phyloP scores from a whole-genome alignment of 2,329 filamentous ascomycete species.

The Talaromyces rugulosus region DNA sequence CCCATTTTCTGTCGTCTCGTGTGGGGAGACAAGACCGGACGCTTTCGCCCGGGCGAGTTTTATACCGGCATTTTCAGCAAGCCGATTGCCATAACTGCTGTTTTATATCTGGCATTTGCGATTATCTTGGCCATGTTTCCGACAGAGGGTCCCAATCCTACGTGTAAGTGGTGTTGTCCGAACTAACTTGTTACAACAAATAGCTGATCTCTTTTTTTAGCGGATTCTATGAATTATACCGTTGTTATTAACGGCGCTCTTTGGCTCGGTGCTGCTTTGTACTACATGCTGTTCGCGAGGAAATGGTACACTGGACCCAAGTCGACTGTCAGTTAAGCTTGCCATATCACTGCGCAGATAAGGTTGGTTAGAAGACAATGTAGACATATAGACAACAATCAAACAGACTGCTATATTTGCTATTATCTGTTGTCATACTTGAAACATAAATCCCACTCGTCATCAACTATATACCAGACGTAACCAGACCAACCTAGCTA shows the following conservation, averaged over 20 bases:
- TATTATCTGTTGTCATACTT: too few species aligned
- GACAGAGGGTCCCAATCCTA: conserved; percentile 50
- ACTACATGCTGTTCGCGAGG: conserved; percentile 54
- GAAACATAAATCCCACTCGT: too few species aligned
- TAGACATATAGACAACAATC: neutral
- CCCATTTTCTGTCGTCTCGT: conserved; percentile 57
- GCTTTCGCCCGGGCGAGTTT: conserved; percentile 57
- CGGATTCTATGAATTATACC: conserved; percentile 58
- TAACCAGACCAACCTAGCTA: neutral
- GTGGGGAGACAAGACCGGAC: conserved; percentile 50
- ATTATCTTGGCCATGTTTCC: conserved; percentile 59
- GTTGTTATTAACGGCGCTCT: conserved; percentile 58
- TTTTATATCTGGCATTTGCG: conserved; percentile 38
- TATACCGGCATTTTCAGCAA: conserved; percentile 53
- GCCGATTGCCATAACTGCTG: conserved; percentile 51
- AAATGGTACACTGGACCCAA: conserved; percentile 61
- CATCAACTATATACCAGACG: neutral
- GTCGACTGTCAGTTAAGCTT: conserved; percentile 45
- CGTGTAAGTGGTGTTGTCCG: conserved; percentile 26
- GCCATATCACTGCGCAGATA: neutral
- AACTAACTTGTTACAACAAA: conserved; percentile 7
- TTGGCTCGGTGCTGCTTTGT: conserved; percentile 54
- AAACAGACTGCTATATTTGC: neutral
- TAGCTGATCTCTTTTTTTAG: conserved; percentile 18
- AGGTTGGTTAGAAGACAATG: neutral